phyloP scores from a whole-genome alignment of 2,329 filamentous ascomycete species.

The Fusarium sp. region DNA sequence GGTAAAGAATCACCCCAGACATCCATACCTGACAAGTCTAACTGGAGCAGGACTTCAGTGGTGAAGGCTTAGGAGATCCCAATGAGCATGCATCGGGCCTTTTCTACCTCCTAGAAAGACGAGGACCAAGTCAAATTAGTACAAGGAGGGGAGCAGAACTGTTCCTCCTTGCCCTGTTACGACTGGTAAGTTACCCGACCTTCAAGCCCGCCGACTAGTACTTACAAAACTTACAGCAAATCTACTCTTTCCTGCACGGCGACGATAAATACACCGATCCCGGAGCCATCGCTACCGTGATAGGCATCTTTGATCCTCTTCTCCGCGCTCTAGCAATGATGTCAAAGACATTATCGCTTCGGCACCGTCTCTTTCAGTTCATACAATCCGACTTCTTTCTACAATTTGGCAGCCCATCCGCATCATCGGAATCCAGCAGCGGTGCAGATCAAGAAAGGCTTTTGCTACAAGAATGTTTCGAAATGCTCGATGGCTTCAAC shows the following conservation, averaged over 20 bases:
- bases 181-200: conserved; percentile 43
- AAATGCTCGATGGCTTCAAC: conserved; percentile 49
- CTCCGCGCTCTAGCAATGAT: conserved; percentile 50
- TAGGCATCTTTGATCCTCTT: conserved; percentile 50
- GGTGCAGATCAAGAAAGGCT: conserved; percentile 10
- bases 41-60: conserved; percentile 49
- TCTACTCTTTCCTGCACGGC: conserved; percentile 50
- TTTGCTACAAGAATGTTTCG: conserved; percentile 44
- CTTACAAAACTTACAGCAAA: conserved; percentile 42
- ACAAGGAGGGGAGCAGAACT: conserved; percentile 50
- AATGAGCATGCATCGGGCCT: conserved; percentile 51
- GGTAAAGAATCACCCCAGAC: neutral
- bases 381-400: conserved; percentile 12
- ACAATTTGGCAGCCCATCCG: neutral
- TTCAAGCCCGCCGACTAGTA: rapidly evolving
- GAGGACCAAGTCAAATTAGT: conserved; percentile 49
- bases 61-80: conserved; percentile 47
- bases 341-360: conserved; percentile 43
- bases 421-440: neutral
- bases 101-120: conserved; percentile 51
- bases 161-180: conserved; percentile 48
- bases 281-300: conserved; percentile 46
- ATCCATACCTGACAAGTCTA: neutral
- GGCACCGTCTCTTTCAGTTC: conserved; percentile 26
- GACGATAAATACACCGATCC: conserved; percentile 51